Evolutionary conservation across 441 rosid genomes (phyloP).

Genomic region (Pelargonium fulgidum): DNA sequence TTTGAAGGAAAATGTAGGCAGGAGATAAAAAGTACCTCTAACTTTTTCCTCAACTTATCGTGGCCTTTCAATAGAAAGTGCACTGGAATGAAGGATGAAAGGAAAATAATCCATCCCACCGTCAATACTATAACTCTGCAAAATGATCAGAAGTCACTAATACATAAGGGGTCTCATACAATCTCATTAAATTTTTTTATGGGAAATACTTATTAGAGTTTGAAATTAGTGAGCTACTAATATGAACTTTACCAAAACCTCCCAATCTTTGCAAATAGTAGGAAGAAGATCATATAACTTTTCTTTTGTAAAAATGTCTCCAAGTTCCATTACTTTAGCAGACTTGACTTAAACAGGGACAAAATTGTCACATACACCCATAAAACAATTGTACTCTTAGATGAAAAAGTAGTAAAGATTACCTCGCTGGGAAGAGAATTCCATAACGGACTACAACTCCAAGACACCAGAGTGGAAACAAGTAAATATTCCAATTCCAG

Average conservation of each 20-base stretch:
- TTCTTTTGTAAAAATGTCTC: not conserved
- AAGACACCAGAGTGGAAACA: constrained; percentile 83
- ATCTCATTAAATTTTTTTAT: not conserved
- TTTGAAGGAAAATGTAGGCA: not conserved
- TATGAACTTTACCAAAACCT: not conserved
- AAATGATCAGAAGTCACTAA: constrained; percentile 6
- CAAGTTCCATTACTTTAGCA: not conserved
- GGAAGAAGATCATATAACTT: not conserved
- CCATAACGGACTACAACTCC: constrained; percentile 80
- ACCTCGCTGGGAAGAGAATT: constrained; percentile 81
- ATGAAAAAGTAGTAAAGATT: constrained; percentile 19
- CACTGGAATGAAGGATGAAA: constrained; percentile 65
- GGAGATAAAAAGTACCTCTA: constrained; percentile 49
- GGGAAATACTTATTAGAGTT: not conserved
- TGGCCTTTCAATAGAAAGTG: constrained; percentile 70
- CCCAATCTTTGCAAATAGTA: not conserved
- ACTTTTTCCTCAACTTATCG: constrained; percentile 63
- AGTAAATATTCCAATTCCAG: constrained; percentile 92
- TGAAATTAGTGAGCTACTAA: not conserved
- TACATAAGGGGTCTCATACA: not conserved
- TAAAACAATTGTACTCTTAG: not conserved
- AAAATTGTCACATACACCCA: not conserved
- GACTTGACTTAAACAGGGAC: not conserved
- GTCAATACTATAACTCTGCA: constrained; percentile 66
- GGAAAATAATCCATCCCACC: constrained; percentile 86